Evolutionary conservation across 1,284 basidiomycete species (phyloP).

Genomic region (Irpex rosettiformis): DNA sequence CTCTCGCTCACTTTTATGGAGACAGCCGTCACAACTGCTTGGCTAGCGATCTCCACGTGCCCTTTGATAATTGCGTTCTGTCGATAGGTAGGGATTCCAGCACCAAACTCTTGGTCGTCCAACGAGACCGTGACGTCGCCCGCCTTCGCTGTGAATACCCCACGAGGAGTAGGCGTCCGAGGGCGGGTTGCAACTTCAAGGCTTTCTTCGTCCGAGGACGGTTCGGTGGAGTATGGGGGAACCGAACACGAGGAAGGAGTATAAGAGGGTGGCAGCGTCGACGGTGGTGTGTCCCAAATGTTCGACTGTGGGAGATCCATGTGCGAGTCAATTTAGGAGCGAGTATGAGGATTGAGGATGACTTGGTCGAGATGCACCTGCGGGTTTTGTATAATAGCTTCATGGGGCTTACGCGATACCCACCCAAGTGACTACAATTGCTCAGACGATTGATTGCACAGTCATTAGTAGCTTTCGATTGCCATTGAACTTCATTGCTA

Average conservation of each 20-base stretch:
- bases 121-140: conserved; percentile 21
- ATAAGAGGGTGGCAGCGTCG: conserved; percentile 23
- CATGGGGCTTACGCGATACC: no score
- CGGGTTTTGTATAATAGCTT: no score
- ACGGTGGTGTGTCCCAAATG: not conserved
- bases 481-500: no score
- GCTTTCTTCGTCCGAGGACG: conserved; percentile 22
- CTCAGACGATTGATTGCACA: no score
- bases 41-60: conserved; percentile 17
- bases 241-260: conserved; percentile 21
- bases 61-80: conserved; percentile 20
- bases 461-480: no score
- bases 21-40: conserved; percentile 13
- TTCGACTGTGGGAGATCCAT: not conserved
- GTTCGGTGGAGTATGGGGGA: conserved; percentile 25
- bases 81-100: conserved; percentile 21
- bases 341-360: not conserved
- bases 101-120: conserved; percentile 21
- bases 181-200: conserved; percentile 24
- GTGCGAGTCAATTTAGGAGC: not conserved
- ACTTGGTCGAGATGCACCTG: no score
- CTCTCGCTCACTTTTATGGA: conserved; percentile 19
- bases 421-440: no score
- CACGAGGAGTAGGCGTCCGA: not conserved
- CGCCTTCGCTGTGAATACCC: conserved; percentile 10